These are phyloP conservation scores for Gryganskiella cystojenkinii DNA, from an alignment of 192 early-diverging fungal species.

Conservation along the genomic window DNA sequence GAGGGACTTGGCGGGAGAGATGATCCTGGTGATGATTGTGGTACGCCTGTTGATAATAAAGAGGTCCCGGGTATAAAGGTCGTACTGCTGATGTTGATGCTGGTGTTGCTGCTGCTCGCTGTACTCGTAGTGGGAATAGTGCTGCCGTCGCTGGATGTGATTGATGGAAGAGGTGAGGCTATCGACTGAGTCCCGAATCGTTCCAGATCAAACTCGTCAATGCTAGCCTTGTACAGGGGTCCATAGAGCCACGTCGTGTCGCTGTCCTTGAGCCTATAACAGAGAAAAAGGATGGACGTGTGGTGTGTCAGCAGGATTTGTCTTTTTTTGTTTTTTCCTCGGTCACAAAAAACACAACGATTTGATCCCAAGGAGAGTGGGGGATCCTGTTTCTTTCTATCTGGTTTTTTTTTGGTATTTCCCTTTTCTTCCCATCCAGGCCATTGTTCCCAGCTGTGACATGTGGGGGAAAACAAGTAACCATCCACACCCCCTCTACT, in stretches of 20 bases:
- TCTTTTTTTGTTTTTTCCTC: too few species aligned
- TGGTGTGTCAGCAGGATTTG: too few species aligned
- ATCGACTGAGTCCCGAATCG: conserved; percentile 29
- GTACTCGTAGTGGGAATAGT: background rate
- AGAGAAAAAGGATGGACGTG: background rate
- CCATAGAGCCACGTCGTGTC: conserved; percentile 80
- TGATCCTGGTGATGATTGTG: conserved; percentile 12
- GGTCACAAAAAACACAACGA: too few species aligned
- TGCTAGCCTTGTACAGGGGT: conserved; percentile 67
- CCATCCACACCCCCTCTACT: too few species aligned
- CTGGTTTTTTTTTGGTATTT: too few species aligned
- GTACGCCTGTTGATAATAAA: too few species aligned
- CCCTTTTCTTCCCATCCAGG: too few species aligned
- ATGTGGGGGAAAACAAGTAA: too few species aligned
- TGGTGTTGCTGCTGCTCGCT: too few species aligned
- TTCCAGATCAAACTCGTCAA: conserved; percentile 36
- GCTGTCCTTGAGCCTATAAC: conserved; percentile 69
- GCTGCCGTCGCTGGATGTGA: background rate
- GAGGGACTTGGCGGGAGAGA: background rate
- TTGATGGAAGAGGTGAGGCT: background rate
- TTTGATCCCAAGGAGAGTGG: too few species aligned
- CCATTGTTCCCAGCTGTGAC: too few species aligned
- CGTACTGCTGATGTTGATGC: background rate
- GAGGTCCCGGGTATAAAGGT: conserved; percentile 16
- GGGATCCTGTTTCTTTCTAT: too few species aligned